A percentile compares a stretch with the other conserved stretches of the same genome.
Conservation (phyloP, 2,329 filamentous ascomycete species). For the Juglanconis juglandina region DNA sequence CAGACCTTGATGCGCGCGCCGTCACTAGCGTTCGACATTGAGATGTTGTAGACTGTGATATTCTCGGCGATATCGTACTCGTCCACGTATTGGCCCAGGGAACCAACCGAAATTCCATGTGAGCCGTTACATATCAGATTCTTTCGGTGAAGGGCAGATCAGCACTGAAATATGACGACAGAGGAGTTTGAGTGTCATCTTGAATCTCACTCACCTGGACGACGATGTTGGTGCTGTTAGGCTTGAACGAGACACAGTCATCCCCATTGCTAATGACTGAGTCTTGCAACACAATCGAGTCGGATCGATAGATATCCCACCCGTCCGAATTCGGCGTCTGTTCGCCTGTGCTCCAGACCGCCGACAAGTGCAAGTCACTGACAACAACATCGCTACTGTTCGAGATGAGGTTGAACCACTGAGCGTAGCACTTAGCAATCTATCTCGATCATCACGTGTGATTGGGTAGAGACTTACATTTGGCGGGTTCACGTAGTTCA, state of each 20-base stretch:
- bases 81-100: conserved; percentile 55
- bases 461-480: conserved; percentile 29
- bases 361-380: conserved; percentile 45
- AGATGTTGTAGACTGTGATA: conserved; percentile 48
- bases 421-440: not conserved
- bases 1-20: conserved; percentile 61
- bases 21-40: conserved; percentile 46
- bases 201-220: conserved; percentile 48
- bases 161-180: not conserved
- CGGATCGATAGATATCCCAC: conserved; percentile 41
- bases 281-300: conserved; percentile 54
- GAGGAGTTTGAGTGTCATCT: conserved; percentile 40
- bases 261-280: conserved; percentile 56
- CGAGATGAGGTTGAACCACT: conserved; percentile 53
- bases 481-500: conserved; percentile 54
- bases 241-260: conserved; percentile 63
- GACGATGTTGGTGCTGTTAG: conserved; percentile 57
- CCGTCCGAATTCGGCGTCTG: conserved; percentile 47
- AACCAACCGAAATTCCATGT: conserved; percentile 60
- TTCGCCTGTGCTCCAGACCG: conserved; percentile 37
- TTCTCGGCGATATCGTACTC: conserved; percentile 59
- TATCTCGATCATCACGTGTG: not conserved
- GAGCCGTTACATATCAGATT: conserved; percentile 59
- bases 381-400: conserved; percentile 53
- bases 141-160: conserved; percentile 31